Evolutionary conservation across 441 rosid species (phyloP).

Genomic region (Adansonia rubrostipa): DNA sequence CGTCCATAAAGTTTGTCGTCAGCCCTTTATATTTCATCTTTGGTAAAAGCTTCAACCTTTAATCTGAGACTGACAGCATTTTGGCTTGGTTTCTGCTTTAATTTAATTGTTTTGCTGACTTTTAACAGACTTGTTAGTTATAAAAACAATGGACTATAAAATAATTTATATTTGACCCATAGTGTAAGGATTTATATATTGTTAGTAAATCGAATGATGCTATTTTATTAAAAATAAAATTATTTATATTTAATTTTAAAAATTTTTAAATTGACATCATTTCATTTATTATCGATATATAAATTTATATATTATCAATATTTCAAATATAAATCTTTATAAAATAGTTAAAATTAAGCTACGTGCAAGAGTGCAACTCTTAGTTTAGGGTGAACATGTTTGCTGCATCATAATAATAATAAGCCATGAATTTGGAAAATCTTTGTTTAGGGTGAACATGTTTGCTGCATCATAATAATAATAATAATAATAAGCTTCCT

Average conservation of each 20-base stretch:
- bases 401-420: neutral
- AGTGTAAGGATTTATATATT: too few relatives aligned
- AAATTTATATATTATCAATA: too few relatives aligned
- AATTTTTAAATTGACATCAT: too few relatives aligned
- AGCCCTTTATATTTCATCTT: neutral
- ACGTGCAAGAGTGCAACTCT: neutral
- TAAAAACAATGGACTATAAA: slow-evolving; percentile 8
- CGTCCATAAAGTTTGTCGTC: slow-evolving; percentile 43
- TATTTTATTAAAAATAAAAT: too few relatives aligned
- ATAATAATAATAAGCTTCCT: too few relatives aligned
- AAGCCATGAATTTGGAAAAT: neutral
- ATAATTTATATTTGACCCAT: too few relatives aligned
- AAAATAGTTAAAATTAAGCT: slow-evolving; percentile 35
- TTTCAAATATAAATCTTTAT: too few relatives aligned
- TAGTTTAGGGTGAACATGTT: slow-evolving; percentile 2
- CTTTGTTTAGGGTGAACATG: slow-evolving; percentile 1
- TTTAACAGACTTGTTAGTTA: neutral
- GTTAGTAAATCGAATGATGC: too few relatives aligned
- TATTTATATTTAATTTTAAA: too few relatives aligned
- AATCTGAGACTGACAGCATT: slow-evolving; percentile 25
- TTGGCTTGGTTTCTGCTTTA: neutral
- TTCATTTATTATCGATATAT: too few relatives aligned
- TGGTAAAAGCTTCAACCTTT: slow-evolving; percentile 23
- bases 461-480: neutral
- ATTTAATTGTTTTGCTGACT: neutral